Percentiles rank a stretch among this genome's conserved stretches.
These are phyloP conservation scores for Trametes meyenii DNA, from an alignment of 768 basidiomycete genomes.

Conservation along the genomic window DNA sequence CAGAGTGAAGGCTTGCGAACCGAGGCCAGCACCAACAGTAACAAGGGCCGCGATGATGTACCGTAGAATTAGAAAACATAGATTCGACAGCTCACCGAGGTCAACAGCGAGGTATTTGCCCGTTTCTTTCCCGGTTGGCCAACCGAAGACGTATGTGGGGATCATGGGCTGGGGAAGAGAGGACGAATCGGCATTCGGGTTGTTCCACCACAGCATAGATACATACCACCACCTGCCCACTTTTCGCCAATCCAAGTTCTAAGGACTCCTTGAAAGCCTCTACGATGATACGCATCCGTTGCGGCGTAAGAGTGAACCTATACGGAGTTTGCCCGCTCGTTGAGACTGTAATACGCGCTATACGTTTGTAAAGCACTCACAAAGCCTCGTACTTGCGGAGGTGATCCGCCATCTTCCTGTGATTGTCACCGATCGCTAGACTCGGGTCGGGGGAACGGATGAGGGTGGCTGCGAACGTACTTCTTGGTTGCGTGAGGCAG, in stretches of 20 bases:
- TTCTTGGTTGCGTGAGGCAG: slow-evolving; percentile 95
- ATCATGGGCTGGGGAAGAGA: slow-evolving; percentile 76
- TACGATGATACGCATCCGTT: slow-evolving; percentile 95
- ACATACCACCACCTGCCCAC: slow-evolving; percentile 86
- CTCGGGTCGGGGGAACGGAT: slow-evolving; percentile 16
- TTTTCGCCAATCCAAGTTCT: slow-evolving; percentile 82
- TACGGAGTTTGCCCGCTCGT: neutral
- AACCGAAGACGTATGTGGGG: slow-evolving; percentile 95
- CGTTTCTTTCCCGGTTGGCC: slow-evolving; percentile 87
- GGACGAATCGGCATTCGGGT: neutral
- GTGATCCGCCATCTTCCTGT: slow-evolving; percentile 92
- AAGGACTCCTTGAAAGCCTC: slow-evolving; percentile 94
- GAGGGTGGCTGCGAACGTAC: slow-evolving; percentile 43
- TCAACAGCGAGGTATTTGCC: slow-evolving; percentile 92
- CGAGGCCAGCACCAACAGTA: neutral
- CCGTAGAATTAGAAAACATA: neutral
- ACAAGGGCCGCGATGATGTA: neutral
- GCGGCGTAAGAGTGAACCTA: slow-evolving; percentile 86
- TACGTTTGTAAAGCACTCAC: slow-evolving; percentile 49
- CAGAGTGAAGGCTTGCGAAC: no score
- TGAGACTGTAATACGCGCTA: neutral
- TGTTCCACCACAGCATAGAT: slow-evolving; percentile 1
- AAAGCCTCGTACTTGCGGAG: slow-evolving; percentile 87
- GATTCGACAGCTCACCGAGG: slow-evolving; percentile 56
- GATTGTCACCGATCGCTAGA: slow-evolving; percentile 24